Conservation (phyloP, 306 rosid genomes). For the Trichosanthes cucumerina region DNA sequence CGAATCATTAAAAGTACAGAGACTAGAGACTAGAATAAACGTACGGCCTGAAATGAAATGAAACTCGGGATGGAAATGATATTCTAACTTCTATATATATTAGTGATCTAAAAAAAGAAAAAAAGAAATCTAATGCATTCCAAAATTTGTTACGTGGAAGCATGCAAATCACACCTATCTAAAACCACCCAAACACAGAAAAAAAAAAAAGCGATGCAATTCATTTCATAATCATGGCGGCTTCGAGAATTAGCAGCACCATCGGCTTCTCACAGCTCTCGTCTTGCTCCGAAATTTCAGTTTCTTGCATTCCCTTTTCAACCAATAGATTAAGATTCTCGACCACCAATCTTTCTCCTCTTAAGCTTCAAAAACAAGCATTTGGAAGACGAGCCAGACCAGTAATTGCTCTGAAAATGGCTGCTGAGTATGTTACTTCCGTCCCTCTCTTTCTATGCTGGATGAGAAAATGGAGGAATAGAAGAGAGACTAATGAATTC, state of each 20-base stretch:
- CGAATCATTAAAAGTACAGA: too few species aligned
- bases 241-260: background rate
- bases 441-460: background rate
- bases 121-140: too few species aligned
- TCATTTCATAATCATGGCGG: conserved; percentile 8
- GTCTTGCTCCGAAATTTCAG: background rate
- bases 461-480: background rate
- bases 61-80: too few species aligned
- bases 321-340: conserved; percentile 14
- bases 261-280: conserved; percentile 12
- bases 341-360: conserved; percentile 1
- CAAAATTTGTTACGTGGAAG: too few species aligned
- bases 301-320: conserved; percentile 1
- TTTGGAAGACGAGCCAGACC: conserved; percentile 16
- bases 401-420: conserved; percentile 24
- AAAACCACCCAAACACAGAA: too few species aligned
- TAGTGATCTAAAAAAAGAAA: too few species aligned
- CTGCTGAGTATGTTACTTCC: conserved; percentile 29
- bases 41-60: too few species aligned
- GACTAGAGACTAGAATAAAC: too few species aligned
- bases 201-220: too few species aligned
- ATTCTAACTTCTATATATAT: too few species aligned
- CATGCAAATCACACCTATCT: too few species aligned
- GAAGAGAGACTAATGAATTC: background rate
- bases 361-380: conserved; percentile 21